A percentile compares a stretch with the other conserved stretches of the same genome.
These are phyloP conservation scores for Gelatoporia subvermispora DNA, from an alignment of 768 basidiomycete species.

Conservation along the genomic window DNA sequence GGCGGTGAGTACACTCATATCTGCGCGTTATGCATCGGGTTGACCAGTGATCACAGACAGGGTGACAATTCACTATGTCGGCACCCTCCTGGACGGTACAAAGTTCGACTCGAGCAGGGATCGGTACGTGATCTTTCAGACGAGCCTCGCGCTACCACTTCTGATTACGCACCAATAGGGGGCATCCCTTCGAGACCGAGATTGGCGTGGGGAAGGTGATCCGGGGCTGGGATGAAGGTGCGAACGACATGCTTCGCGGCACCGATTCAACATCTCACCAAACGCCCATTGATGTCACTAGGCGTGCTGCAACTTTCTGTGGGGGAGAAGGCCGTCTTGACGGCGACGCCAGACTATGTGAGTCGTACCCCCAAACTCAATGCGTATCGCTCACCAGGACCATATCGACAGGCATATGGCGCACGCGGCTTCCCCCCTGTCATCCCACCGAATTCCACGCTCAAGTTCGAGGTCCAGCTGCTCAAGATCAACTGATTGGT, in stretches of 20 bases:
- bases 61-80: slow-evolving; percentile 77
- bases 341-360: slow-evolving; percentile 73
- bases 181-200: slow-evolving; percentile 55
- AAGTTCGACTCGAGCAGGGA: slow-evolving; percentile 76
- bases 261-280: slow-evolving; percentile 6
- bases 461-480: slow-evolving; percentile 83
- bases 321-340: slow-evolving; percentile 68
- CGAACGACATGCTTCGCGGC: slow-evolving; percentile 15
- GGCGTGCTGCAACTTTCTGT: slow-evolving; percentile 74
- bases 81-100: slow-evolving; percentile 57
- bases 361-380: slow-evolving; percentile 24
- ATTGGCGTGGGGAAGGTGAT: slow-evolving; percentile 84
- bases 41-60: slow-evolving; percentile 33
- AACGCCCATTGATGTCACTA: slow-evolving; percentile 23
- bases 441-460: slow-evolving; percentile 70
- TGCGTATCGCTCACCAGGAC: slow-evolving; percentile 4
- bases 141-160: background rate
- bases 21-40: background rate
- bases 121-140: slow-evolving; percentile 45
- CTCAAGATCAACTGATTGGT: slow-evolving; percentile 54
- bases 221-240: slow-evolving; percentile 88
- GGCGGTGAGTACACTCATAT: slow-evolving; percentile 50
- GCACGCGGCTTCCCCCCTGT: slow-evolving; percentile 69
- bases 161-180: slow-evolving; percentile 30
- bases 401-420: slow-evolving; percentile 57